Base-by-base conservation (phyloP, 225 moss, liverwort and hornwort species). In the Lunularia cruciata region DNA sequence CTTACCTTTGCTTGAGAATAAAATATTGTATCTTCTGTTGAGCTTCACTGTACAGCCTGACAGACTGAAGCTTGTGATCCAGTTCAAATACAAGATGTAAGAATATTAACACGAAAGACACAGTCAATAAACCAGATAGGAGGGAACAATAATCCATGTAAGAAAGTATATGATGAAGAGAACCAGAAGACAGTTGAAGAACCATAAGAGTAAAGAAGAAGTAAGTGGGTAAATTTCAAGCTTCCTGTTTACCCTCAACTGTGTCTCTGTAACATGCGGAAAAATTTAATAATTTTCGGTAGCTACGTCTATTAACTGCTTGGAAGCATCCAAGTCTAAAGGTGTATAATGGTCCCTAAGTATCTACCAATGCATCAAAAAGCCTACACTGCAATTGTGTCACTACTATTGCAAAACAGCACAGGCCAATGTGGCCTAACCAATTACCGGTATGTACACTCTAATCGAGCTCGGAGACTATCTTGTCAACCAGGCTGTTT, bases 381-480 rank as follows among this genome's bases (percentile, higher is more conserved):
- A 19, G 65, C 15, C 47, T 65, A 48, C 47, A 54, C 23, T 37
- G 23, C 33, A 28, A 38, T 58, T 13, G 40, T 48, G 31, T 38
- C 42, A 32, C 23, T 28, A 63, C 47, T 65, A 42, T 64, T 71
- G 23, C 22, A 57, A 58, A 59, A 52, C 34, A 48, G 63, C 28
- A 59, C 19, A 46, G 61, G 76, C 76, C 76, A 81, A 81, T 81
- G 81, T 73, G 76, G 81, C 73, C 81, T 35, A 37, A 57, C 63
- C 68, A 67, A 37, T 67, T 63, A 70, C 81, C 77, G 81, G 73
- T 81, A 81, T 81, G 49, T 81, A 81, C 81, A 81, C 76, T 77
- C 77, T 73, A 62, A 58, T 66, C 64, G 47, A 57, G 47, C 54
- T 58, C 64, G 35, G 38, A 59, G 56, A 20, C 31, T 45, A 52